phyloP scores from a whole-genome alignment of 1,284 basidiomycete species.

The Athelia sp. region DNA sequence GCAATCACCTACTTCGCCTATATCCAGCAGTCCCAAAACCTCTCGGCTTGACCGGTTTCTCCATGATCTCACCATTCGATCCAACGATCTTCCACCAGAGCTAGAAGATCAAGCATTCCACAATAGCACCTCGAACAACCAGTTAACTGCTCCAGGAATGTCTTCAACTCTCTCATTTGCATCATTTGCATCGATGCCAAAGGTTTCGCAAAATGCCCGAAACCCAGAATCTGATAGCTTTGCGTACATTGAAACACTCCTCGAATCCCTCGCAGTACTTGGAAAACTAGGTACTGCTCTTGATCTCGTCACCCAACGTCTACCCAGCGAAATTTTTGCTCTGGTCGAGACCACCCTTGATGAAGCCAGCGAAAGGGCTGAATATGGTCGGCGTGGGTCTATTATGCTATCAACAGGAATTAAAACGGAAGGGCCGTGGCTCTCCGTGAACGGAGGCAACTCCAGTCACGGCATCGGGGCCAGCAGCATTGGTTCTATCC shows the following conservation, averaged over 20 bases:
- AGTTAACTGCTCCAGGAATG: constrained; percentile 17
- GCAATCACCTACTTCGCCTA: constrained; percentile 23
- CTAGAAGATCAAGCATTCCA: constrained; percentile 51
- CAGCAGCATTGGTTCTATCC: constrained; percentile 19
- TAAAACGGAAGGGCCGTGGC: constrained; percentile 45
- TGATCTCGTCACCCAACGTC: constrained; percentile 81
- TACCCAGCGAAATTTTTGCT: constrained; percentile 81
- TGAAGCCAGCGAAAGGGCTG: constrained; percentile 86
- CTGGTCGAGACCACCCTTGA: constrained; percentile 86
- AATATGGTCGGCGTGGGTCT: constrained; percentile 60
- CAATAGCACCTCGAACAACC: constrained; percentile 19
- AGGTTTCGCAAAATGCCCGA: constrained; percentile 16
- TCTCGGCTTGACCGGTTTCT: constrained; percentile 64
- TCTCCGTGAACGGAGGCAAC: constrained; percentile 37
- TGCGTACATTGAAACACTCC: constrained; percentile 87
- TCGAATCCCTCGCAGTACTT: constrained; percentile 89
- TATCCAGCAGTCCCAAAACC: constrained; percentile 34
- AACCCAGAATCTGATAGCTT: constrained; percentile 95
- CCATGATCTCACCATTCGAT: constrained; percentile 64
- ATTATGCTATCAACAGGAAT: constrained; percentile 25
- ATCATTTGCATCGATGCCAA: constrained; percentile 15
- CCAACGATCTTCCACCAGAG: constrained; percentile 78
- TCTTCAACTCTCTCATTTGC: constrained; percentile 22
- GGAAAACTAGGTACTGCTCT: constrained; percentile 86
- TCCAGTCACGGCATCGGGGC: constrained; percentile 15